phyloP scores from a whole-genome alignment of 2,329 filamentous ascomycete genomes.

The Neospermospora avenae region DNA sequence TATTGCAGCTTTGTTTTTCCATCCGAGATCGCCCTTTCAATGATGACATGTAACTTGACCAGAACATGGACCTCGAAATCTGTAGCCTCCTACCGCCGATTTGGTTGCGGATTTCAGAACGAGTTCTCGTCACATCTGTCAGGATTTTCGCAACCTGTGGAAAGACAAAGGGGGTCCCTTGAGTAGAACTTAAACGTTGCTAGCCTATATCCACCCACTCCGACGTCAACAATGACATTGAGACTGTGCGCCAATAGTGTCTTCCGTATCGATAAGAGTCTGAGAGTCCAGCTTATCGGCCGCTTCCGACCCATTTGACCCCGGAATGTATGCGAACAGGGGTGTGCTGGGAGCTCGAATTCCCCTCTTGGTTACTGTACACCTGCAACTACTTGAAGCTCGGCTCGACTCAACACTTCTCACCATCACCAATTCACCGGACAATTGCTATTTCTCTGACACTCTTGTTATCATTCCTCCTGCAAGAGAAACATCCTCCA shows the following conservation, averaged over 20 bases:
- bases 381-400: conserved; percentile 4
- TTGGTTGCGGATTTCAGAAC: background rate
- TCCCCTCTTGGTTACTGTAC: conserved; percentile 7
- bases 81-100: background rate
- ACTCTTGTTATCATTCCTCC: background rate
- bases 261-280: conserved; percentile 9
- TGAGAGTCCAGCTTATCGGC: background rate
- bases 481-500: background rate
- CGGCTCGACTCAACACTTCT: background rate
- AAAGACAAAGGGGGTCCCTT: too few relatives aligned
- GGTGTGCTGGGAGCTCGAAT: background rate
- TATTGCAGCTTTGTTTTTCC: background rate
- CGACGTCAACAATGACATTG: conserved; percentile 2
- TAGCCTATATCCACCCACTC: background rate
- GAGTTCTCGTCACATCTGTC: background rate
- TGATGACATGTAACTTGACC: conserved; percentile 5
- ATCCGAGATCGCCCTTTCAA: conserved; percentile 10
- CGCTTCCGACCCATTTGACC: background rate
- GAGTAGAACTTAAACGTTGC: too few relatives aligned
- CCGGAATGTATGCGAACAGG: conserved; percentile 7
- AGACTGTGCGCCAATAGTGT: conserved; percentile 6
- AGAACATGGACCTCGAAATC: background rate
- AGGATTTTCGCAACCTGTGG: too few relatives aligned
- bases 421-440: background rate
- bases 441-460: background rate